Conservation (phyloP, 805 yeast species). For the Blastobotrys peoriensis region DNA sequence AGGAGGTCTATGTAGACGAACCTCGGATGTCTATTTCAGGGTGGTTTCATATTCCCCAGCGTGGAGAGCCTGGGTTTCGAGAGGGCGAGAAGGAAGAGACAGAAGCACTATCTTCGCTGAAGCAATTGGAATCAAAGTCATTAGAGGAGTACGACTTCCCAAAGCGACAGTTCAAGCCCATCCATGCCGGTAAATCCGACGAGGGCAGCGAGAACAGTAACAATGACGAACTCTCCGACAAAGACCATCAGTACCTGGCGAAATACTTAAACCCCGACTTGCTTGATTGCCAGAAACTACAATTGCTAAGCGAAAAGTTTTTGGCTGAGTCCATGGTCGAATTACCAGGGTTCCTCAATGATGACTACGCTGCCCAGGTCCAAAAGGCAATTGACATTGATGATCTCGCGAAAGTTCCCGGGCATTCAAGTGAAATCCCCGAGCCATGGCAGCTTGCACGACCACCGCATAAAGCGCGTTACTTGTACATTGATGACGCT, state of each 20-base stretch:
- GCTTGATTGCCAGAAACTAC: slow-evolving; percentile 36
- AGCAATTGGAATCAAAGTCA: slow-evolving; percentile 70
- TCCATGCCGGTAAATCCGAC: neutral
- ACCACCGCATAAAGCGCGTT: slow-evolving; percentile 92
- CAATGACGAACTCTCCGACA: slow-evolving; percentile 14
- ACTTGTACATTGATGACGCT: slow-evolving; percentile 60
- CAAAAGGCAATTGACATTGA: slow-evolving; percentile 47
- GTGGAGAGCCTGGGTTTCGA: slow-evolving; percentile 79
- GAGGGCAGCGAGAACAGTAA: slow-evolving; percentile 3
- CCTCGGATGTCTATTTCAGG: slow-evolving; percentile 93
- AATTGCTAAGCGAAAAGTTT: slow-evolving; percentile 46
- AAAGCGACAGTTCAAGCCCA: slow-evolving; percentile 30
- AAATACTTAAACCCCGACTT: slow-evolving; percentile 54
- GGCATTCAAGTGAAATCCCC: slow-evolving; percentile 44
- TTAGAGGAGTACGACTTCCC: slow-evolving; percentile 80
- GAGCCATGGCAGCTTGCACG: slow-evolving; percentile 86
- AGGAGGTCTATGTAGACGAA: slow-evolving; percentile 88
- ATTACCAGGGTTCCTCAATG: slow-evolving; percentile 55
- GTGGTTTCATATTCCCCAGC: slow-evolving; percentile 97
- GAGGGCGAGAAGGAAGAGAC: slow-evolving; percentile 78
- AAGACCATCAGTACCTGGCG: slow-evolving; percentile 46
- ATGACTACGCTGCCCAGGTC: slow-evolving; percentile 44
- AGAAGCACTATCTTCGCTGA: slow-evolving; percentile 69
- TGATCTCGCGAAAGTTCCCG: slow-evolving; percentile 50
- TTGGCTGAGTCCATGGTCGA: slow-evolving; percentile 64